phyloP scores from a whole-genome alignment of 2,329 filamentous ascomycete genomes.

The Cytospora leucostoma region DNA sequence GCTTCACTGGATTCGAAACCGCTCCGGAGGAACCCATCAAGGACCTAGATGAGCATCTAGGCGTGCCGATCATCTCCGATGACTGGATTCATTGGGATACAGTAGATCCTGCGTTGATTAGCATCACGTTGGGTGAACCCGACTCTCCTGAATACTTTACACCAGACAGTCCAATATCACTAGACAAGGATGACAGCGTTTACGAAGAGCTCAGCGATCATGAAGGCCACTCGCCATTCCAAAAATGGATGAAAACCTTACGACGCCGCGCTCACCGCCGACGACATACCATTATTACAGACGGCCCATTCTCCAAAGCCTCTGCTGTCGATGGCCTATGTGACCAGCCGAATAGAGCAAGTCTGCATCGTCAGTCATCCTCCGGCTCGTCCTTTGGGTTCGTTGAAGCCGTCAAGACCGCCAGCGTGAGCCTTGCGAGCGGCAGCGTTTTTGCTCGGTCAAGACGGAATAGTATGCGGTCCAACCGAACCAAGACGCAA shows the following conservation, averaged over 20 bases:
- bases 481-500: slow-evolving; percentile 58
- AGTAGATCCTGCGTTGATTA: slow-evolving; percentile 24
- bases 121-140: slow-evolving; percentile 23
- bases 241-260: slow-evolving; percentile 72
- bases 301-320: slow-evolving; percentile 39
- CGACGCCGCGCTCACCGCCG: slow-evolving; percentile 57
- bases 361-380: slow-evolving; percentile 58
- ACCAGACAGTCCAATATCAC: background rate
- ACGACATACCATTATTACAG: slow-evolving; percentile 37
- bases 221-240: slow-evolving; percentile 53
- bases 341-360: slow-evolving; percentile 29
- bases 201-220: background rate
- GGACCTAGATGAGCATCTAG: background rate
- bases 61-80: background rate
- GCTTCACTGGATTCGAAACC: slow-evolving; percentile 1
- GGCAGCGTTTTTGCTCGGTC: slow-evolving; percentile 68
- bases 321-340: slow-evolving; percentile 32
- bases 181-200: background rate
- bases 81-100: slow-evolving; percentile 26
- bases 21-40: background rate
- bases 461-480: slow-evolving; percentile 51
- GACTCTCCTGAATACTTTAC: slow-evolving; percentile 7
- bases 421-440: slow-evolving; percentile 74
- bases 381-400: slow-evolving; percentile 77
- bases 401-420: slow-evolving; percentile 78